These are phyloP conservation scores for Rhodotorula paludigena DNA, from an alignment of 768 basidiomycete genomes.

Conservation along the genomic window DNA sequence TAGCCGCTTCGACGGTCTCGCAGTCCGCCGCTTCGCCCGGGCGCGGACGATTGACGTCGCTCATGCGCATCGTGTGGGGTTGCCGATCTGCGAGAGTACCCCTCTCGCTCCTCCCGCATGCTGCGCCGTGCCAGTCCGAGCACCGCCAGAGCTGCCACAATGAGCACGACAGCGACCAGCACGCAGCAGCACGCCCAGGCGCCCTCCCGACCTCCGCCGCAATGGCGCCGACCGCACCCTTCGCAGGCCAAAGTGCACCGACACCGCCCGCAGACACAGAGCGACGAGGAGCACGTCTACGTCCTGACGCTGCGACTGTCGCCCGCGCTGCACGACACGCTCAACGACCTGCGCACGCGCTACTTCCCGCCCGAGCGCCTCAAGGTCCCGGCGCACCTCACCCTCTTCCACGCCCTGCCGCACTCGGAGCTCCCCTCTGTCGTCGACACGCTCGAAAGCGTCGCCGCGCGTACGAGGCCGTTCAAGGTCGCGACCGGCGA, in stretches of 20 bases:
- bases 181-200: too few relatives aligned
- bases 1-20: too few relatives aligned
- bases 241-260: constrained; percentile 12
- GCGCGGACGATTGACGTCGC: too few relatives aligned
- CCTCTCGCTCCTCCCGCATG: too few relatives aligned
- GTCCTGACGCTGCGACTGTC: constrained; percentile 22
- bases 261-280: constrained; percentile 10
- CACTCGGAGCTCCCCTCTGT: constrained; percentile 13
- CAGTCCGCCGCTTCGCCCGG: too few relatives aligned
- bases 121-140: too few relatives aligned
- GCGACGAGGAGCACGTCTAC: constrained; percentile 26
- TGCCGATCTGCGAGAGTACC: too few relatives aligned
- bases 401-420: constrained; percentile 32
- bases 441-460: background rate
- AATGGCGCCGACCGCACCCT: background rate
- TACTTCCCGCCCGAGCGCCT: constrained; percentile 30
- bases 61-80: too few relatives aligned
- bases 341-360: constrained; percentile 22
- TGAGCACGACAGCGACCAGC: too few relatives aligned
- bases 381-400: constrained; percentile 30
- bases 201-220: background rate
- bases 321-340: constrained; percentile 15
- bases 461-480: background rate
- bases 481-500: constrained; percentile 13
- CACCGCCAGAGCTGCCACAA: too few relatives aligned